Percentiles rank a stretch among this genome's conserved stretches.
phyloP scores from a whole-genome alignment of 306 rosid genomes.

The Cicer chorassanicum region DNA sequence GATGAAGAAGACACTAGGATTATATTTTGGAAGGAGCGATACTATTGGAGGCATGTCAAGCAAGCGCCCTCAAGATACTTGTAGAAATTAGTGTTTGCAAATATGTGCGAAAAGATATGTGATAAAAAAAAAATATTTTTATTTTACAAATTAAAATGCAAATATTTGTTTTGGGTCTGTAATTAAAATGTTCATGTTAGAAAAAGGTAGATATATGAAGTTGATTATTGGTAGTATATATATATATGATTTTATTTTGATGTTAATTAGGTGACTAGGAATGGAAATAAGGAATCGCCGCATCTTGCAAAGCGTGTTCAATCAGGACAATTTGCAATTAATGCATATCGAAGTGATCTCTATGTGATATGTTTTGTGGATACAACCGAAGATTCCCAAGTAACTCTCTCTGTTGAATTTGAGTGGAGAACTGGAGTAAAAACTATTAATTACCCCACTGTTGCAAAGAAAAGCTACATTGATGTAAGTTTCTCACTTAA shows the following conservation, averaged over 20 bases:
- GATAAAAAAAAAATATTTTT: too few relatives aligned
- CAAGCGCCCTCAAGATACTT: too few relatives aligned
- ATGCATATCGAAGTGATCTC: conserved; percentile 56
- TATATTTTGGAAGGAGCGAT: too few relatives aligned
- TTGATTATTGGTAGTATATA: too few relatives aligned
- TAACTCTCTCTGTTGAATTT: conserved; percentile 58
- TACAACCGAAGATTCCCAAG: conserved; percentile 43
- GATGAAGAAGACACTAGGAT: too few relatives aligned
- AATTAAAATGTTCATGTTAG: too few relatives aligned
- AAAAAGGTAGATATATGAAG: too few relatives aligned
- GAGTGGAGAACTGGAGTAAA: conserved; percentile 75
- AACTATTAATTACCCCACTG: conserved; percentile 59
- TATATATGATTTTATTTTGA: neutral
- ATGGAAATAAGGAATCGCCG: conserved; percentile 34
- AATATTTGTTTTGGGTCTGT: too few relatives aligned
- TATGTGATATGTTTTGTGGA: conserved; percentile 68
- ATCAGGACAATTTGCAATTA: conserved; percentile 61
- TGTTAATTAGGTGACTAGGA: conserved; percentile 61
- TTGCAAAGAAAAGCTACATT: conserved; percentile 69
- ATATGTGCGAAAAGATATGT: too few relatives aligned
- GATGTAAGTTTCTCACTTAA: conserved; percentile 53
- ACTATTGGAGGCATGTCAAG: too few relatives aligned
- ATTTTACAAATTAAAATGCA: too few relatives aligned
- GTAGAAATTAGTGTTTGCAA: too few relatives aligned
- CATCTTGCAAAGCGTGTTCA: conserved; percentile 46